These are phyloP conservation scores for Flagelloscypha sp. DNA, from an alignment of 768 basidiomycete genomes.

Conservation along the genomic window DNA sequence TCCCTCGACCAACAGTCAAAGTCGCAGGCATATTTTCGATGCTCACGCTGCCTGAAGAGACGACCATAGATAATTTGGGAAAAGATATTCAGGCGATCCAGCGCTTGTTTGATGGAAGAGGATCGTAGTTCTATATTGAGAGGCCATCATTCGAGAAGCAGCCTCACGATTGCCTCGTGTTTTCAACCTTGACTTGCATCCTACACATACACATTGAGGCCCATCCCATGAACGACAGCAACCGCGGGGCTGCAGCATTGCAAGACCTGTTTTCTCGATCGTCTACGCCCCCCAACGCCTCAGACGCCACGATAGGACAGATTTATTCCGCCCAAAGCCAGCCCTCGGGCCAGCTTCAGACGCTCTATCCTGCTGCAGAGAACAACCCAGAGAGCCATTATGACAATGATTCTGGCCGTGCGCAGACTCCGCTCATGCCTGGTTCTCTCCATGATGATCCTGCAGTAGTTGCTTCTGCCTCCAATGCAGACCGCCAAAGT, in stretches of 20 bases:
- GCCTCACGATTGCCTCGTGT: no score
- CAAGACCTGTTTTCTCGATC: conserved; percentile 49
- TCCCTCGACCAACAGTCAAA: no score
- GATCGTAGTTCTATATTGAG: no score
- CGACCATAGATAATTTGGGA: no score
- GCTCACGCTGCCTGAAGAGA: no score
- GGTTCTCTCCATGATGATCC: conserved; percentile 38
- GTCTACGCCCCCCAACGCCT: conserved; percentile 38
- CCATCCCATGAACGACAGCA: no score
- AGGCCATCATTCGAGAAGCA: no score
- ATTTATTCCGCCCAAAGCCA: conserved; percentile 34
- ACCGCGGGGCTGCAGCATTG: conserved; percentile 26
- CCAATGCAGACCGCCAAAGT: conserved; percentile 60
- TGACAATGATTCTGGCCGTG: conserved; percentile 25
- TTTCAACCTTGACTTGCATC: no score
- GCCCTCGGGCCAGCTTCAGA: conserved; percentile 56
- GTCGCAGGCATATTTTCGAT: no score
- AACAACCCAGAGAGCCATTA: conserved; percentile 18
- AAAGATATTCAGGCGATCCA: no score
- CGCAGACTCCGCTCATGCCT: conserved; percentile 35
- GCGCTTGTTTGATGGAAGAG: no score
- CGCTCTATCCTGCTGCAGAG: conserved; percentile 45
- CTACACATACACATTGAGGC: no score
- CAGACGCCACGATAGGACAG: conserved; percentile 25
- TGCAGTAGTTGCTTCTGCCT: conserved; percentile 31